Base-by-base conservation (phyloP, 495 filamentous ascomycete genomes). In the Penicillium egyptiacum region DNA sequence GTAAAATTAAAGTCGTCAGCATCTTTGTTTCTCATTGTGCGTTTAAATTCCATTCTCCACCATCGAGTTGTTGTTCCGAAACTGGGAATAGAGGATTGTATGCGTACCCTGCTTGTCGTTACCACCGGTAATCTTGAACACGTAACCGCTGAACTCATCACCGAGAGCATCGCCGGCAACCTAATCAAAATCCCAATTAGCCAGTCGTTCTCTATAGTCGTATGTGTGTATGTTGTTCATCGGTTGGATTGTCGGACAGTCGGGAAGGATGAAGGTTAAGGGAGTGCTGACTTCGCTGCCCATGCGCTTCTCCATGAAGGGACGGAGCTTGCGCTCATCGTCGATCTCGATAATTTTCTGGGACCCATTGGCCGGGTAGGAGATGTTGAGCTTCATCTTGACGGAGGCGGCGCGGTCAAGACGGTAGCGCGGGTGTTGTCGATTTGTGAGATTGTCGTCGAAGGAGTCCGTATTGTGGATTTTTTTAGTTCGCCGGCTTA, bases 281-380 rank as follows among this genome's bases (percentile, higher is more conserved):
- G 66, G 60, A 61, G 59, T 73, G 71, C 75, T 76, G 70, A 98
- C 92, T 86, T 98, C 94, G 75, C 87, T 85, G 76, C 94, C 94
- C 94, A 98, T 98, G 83, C 93, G 88, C 78, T 87, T 87, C 73
- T 91, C 88, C 86, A 90, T 88, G 83, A 91, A 91, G 74, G 87
- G 80, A 72, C 88, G 88, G 65, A 90, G 84, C 74, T 86, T 88
- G 81, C 93, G 92, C 78, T 98, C 94, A 88, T 98, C 94, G 74
- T 98, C 94, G 67, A 98, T 81, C 72, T 98, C 94, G 81, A 98
- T 87, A 65, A 98, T 86, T 83, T 98, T 98, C 79, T 98, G 94
- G 67, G 90, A 90, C 86, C 94, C 94, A 82, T 98, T 97, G 82
- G 91, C 88, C 70, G 95, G 94, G 84, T 90, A 92, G 78, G 90